phyloP scores from a whole-genome alignment of 495 filamentous ascomycete genomes.

The Aspergillus indologenus region DNA sequence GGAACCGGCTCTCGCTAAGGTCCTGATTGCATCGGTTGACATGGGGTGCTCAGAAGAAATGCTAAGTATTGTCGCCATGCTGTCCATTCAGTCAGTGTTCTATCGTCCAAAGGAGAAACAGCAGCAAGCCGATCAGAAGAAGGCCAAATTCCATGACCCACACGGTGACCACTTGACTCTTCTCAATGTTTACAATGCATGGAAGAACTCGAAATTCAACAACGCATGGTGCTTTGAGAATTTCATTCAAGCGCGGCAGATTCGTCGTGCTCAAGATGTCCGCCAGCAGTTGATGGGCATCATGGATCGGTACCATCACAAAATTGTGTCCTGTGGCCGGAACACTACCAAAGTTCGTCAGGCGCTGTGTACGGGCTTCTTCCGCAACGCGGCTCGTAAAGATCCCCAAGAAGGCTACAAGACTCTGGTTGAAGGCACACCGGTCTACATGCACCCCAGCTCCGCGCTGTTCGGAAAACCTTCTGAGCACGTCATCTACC shows the following conservation, averaged over 20 bases:
- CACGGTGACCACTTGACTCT: slow-evolving; percentile 92
- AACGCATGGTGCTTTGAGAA: slow-evolving; percentile 97
- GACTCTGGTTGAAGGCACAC: slow-evolving; percentile 90
- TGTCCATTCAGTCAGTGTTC: slow-evolving; percentile 80
- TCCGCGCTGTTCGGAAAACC: slow-evolving; percentile 93
- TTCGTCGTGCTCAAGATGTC: slow-evolving; percentile 87
- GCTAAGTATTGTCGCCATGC: slow-evolving; percentile 92
- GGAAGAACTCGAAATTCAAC: slow-evolving; percentile 78
- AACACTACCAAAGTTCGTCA: slow-evolving; percentile 87
- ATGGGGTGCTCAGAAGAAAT: slow-evolving; percentile 90
- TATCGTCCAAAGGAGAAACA: slow-evolving; percentile 97
- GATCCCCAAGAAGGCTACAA: slow-evolving; percentile 96
- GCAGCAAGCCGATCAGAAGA: slow-evolving; percentile 93
- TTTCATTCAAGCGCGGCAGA: slow-evolving; percentile 88
- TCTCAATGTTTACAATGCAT: slow-evolving; percentile 93
- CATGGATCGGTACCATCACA: slow-evolving; percentile 83
- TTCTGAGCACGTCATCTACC: slow-evolving; percentile 92
- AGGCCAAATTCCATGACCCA: slow-evolving; percentile 93
- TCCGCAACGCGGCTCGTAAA: slow-evolving; percentile 91
- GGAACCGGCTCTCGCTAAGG: slow-evolving; percentile 84
- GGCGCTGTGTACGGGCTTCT: slow-evolving; percentile 89
- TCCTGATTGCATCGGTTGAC: slow-evolving; percentile 82
- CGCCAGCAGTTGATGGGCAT: slow-evolving; percentile 88
- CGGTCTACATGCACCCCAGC: slow-evolving; percentile 88
- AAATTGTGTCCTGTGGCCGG: slow-evolving; percentile 76